Evolutionary conservation across 805 yeast genomes (phyloP), one percentile per base, ranked within the genome.

Genomic region (Groenewaldozyma salmanticensis): DNA sequence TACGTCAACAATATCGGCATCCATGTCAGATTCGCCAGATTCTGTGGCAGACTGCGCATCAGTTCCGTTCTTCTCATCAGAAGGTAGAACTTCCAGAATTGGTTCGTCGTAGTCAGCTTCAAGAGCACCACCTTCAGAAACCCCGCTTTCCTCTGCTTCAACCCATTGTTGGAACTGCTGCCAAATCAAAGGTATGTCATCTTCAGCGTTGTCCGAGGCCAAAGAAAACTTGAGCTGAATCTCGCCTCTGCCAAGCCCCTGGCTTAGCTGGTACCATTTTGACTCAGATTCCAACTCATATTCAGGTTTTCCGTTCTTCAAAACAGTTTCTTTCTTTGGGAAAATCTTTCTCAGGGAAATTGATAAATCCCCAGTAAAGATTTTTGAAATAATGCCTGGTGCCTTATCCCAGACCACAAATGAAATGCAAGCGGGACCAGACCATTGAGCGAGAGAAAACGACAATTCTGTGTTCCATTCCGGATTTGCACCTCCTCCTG

Each of bases 401-500:
- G 51, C 55, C 38, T 52, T 52, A 42, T 55, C 55, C 62, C 62
- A 58, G 5, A 53, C 57, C 3, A 46, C 39, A 17, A 51, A 27
- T 11, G 46, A 42, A 4, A 53, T 22, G 3, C 42, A 42, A 16
- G 38, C 40, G 13, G 43, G 35, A 3, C 46, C 35, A 16, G 34
- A 39, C 46, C 48, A 42, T 20, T 43, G 32, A 4, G 46, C 43
- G 21, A 60, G 24, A 3, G 82, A 78, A 49, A 85, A 60, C 3
- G 67, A 68, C 19, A 74, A 65, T 5, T 64, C 59, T 52, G 84
- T 92, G 56, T 84, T 79, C 88, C 92, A 87, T 7, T 68, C 70
- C 15, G 95, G 95, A 42, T 75, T 67, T 50, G 82, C 64, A 0
- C 83, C 75, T 56, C 75, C 81, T 61, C 80, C 79, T 44, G 76